These are phyloP conservation scores for Coemansia sp. DNA, from an alignment of 192 early-diverging fungal genomes.

Conservation along the genomic window DNA sequence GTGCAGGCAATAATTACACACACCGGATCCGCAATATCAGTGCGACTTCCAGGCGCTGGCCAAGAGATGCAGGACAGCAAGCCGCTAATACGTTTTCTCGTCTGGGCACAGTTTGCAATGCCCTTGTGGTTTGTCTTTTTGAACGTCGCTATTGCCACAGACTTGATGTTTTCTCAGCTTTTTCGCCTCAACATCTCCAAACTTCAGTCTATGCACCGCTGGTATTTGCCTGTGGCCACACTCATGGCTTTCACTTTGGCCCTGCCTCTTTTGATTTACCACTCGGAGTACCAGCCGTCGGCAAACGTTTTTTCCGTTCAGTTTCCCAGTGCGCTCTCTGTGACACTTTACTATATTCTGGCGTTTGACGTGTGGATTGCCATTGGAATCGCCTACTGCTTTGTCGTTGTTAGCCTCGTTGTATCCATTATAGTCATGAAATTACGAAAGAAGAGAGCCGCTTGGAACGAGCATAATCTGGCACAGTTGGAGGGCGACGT, in stretches of 20 bases:
- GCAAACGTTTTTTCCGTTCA: slow-evolving; percentile 52
- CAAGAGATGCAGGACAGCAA: slow-evolving; percentile 40
- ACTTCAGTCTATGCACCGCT: slow-evolving; percentile 40
- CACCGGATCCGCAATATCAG: slow-evolving; percentile 44
- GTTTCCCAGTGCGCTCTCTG: slow-evolving; percentile 51
- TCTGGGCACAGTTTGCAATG: slow-evolving; percentile 57
- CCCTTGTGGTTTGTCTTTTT: slow-evolving; percentile 56
- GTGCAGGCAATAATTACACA: slow-evolving; percentile 53
- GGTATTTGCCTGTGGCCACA: slow-evolving; percentile 48
- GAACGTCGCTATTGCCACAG: slow-evolving; percentile 48
- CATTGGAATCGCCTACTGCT: slow-evolving; percentile 50
- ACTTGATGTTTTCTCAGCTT: slow-evolving; percentile 48
- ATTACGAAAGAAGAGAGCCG: slow-evolving; percentile 37
- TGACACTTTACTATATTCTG: slow-evolving; percentile 51
- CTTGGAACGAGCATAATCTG: slow-evolving; percentile 27
- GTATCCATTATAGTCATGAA: slow-evolving; percentile 36
- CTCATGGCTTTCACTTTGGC: slow-evolving; percentile 35
- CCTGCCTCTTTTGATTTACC: slow-evolving; percentile 49
- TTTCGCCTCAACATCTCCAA: slow-evolving; percentile 21
- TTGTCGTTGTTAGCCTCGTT: slow-evolving; percentile 46
- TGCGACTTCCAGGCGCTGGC: slow-evolving; percentile 38
- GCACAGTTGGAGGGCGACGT: slow-evolving; percentile 13
- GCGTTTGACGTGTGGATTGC: slow-evolving; percentile 56
- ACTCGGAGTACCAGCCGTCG: slow-evolving; percentile 39
- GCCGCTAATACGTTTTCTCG: slow-evolving; percentile 41